Conservation (phyloP, 2,329 filamentous ascomycete species). For the Leptographium procerum region DNA sequence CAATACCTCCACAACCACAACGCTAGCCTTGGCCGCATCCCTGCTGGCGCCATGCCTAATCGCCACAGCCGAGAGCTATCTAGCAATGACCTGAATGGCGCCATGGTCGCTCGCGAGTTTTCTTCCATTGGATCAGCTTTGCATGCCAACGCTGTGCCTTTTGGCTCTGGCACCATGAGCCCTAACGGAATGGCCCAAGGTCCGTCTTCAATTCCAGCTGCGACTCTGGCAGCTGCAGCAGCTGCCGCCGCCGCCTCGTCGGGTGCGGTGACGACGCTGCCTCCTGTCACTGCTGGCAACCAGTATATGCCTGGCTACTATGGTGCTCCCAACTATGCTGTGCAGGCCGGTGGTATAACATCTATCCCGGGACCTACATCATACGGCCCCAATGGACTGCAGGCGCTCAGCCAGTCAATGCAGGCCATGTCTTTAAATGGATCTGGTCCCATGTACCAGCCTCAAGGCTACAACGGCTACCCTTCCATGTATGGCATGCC, state of each 20-base stretch:
- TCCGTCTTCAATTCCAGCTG: constrained; percentile 13
- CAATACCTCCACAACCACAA: constrained; percentile 67
- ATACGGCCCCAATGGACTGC: constrained; percentile 32
- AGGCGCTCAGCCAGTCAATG: constrained; percentile 58
- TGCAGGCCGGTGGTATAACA: constrained; percentile 1
- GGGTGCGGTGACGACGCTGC: constrained; percentile 6
- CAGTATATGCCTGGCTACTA: constrained; percentile 19
- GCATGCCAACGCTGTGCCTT: constrained; percentile 69
- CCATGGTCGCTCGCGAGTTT: constrained; percentile 32
- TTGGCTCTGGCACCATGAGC: constrained; percentile 51
- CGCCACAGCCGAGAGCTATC: constrained; percentile 67
- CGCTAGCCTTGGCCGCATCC: constrained; percentile 69
- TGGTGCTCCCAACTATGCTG: constrained; percentile 13
- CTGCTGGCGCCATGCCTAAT: constrained; percentile 50
- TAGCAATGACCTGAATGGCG: constrained; percentile 26
- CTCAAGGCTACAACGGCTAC: constrained; percentile 48
- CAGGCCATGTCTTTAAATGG: constrained; percentile 49
- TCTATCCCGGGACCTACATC: constrained; percentile 18
- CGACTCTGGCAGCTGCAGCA: constrained; percentile 15
- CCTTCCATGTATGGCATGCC: constrained; percentile 35
- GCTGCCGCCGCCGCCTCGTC: constrained; percentile 17
- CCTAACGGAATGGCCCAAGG: constrained; percentile 15
- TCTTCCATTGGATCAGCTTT: constrained; percentile 59
- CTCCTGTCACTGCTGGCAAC: constrained; percentile 13
- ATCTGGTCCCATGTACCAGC: constrained; percentile 36